Evolutionary conservation across 306 rosid genomes (phyloP), one percentile per base, ranked within the genome.

Genomic region (Ammopiptanthus mongolicus): DNA sequence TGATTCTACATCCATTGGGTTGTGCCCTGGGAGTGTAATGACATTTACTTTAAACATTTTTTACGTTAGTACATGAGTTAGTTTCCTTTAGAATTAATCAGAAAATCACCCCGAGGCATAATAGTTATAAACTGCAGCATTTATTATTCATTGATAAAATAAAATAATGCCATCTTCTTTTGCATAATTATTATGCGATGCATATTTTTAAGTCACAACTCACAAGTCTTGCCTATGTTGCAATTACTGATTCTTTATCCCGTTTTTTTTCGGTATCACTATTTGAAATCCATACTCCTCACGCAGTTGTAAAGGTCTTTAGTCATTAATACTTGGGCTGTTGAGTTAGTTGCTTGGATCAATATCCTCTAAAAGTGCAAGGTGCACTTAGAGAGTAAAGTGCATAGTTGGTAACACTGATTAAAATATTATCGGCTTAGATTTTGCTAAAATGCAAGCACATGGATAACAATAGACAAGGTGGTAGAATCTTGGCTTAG

Each of bases 281-380:
- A 66, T 50, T 75, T 52, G 21, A 21, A 74, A 36, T 80, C 23
- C 31, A 36, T 60, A 52, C 56, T 68, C 36, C 25, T 55, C 64
- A 65, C 63, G 33, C 39, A 34, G 46, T 60, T 51, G 84, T 39
- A 25, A 42, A 23, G 42, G 57, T 22, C 18, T 37, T 22, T n/a
- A 57, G 19, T 22, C 29, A 23, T n/a, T 23, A 57, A 22, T 39
- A 11, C 36, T 25, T 9, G 59, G 5, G 5, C 18, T n/a, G 52
- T 14, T 47, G 19, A 47, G 4, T 47, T 47, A 47, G 50, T 44
- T 44, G 12, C 50, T 44, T 44, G 50, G 15, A 13, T 44, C 50
- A 44, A 44, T 44, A 44, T 44, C 50, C 50, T 42, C 48, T 44
- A 3, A 13, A 3, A 41, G 47, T 11, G 50, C 15, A 12, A 3